These are phyloP conservation scores for Brassica cretica DNA, from an alignment of 345 rosid genomes.

Conservation along the genomic window DNA sequence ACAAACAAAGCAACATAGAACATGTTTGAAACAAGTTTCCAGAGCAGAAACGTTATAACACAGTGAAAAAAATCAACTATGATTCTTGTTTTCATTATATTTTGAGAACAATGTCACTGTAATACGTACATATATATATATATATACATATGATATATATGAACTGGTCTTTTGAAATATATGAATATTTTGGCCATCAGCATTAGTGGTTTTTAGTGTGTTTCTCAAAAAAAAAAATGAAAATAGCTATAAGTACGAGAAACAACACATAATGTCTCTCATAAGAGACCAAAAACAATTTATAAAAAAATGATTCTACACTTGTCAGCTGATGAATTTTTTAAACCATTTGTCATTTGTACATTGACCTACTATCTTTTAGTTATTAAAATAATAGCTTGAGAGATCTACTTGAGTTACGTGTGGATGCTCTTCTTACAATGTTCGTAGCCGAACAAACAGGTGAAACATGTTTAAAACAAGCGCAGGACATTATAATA, in stretches of 20 bases:
- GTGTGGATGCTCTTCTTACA: neutral
- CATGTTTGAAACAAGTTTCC: conserved; percentile 2
- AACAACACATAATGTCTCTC: neutral
- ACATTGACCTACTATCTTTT: neutral
- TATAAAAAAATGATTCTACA: neutral
- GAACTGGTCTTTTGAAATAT: neutral
- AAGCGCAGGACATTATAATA: neutral
- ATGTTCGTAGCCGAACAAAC: neutral
- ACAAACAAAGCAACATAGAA: neutral
- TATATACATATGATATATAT: neutral
- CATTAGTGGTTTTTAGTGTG: neutral
- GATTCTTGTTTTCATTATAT: neutral
- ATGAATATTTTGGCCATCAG: neutral
- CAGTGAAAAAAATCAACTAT: neutral
- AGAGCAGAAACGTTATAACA: neutral
- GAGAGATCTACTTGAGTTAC: neutral
- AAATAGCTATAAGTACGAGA: too few species aligned
- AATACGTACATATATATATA: neutral
- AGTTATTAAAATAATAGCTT: neutral
- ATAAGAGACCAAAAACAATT: neutral
- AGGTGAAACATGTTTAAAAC: neutral
- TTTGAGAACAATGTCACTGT: neutral
- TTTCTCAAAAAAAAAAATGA: too few species aligned
- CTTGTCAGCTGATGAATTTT: neutral
- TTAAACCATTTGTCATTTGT: neutral